A percentile compares a stretch with the other conserved stretches of the same genome.
These are phyloP conservation scores for Monilinia polystroma DNA, from an alignment of 2,329 filamentous ascomycete genomes.

Conservation along the genomic window DNA sequence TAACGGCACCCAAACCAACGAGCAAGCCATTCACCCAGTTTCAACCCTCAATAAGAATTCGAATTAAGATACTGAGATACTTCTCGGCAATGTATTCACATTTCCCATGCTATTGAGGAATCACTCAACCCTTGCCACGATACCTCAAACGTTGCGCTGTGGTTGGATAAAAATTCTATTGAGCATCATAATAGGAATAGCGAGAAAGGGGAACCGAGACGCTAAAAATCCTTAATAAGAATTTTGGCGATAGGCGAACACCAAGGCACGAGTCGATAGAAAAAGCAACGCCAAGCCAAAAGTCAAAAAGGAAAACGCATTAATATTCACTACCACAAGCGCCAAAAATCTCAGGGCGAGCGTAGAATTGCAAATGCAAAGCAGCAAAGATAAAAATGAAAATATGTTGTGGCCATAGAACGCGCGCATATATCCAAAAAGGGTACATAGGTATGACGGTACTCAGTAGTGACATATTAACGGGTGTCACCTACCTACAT, in stretches of 20 bases:
- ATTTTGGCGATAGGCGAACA: not conserved
- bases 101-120: not conserved
- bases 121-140: not conserved
- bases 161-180: slow-evolving; percentile 11
- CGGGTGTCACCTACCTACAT: not conserved
- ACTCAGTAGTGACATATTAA: not conserved
- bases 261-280: not conserved
- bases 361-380: no score
- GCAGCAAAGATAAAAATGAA: no score
- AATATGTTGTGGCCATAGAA: no score
- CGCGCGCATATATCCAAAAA: no score
- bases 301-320: not conserved
- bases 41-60: slow-evolving; percentile 12
- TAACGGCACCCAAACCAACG: not conserved
- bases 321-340: not conserved
- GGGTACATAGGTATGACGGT: not conserved
- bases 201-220: slow-evolving; percentile 23
- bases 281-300: not conserved
- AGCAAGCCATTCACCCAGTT: not conserved
- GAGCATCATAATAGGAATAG: slow-evolving; percentile 24
- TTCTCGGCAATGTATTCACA: not conserved
- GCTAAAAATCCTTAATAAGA: slow-evolving; percentile 6
- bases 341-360: no score
- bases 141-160: not conserved
- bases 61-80: not conserved